Percentiles rank a stretch among this genome's conserved stretches.
Conservation (phyloP, 2,329 filamentous ascomycete genomes). For the Diaporthe australafricana region DNA sequence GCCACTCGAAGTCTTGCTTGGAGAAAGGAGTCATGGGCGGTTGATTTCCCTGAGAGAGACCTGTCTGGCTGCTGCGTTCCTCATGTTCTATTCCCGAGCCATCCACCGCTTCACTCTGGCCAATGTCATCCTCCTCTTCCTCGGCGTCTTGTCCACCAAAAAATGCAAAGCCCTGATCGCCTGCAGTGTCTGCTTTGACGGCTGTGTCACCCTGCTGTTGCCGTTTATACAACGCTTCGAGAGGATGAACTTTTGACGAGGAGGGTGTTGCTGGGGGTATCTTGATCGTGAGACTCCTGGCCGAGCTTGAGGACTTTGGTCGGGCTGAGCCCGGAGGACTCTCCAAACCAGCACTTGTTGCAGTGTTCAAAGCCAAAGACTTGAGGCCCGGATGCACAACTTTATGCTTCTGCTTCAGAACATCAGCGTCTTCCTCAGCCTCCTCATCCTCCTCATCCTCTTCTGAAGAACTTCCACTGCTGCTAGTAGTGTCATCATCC, state of each 20-base stretch:
- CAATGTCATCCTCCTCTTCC: constrained; percentile 51
- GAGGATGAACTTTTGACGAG: constrained; percentile 75
- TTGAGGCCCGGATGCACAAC: not conserved
- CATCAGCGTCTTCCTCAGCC: not conserved
- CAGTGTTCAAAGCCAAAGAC: not conserved
- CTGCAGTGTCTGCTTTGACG: constrained; percentile 50
- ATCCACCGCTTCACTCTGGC: constrained; percentile 57
- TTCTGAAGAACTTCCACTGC: constrained; percentile 42
- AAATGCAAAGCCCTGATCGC: constrained; percentile 80
- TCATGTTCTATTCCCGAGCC: constrained; percentile 38
- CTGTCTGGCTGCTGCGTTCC: constrained; percentile 41
- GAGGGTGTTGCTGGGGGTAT: constrained; percentile 59
- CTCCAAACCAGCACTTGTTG: not conserved
- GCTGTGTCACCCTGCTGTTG: constrained; percentile 58
- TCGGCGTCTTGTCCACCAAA: constrained; percentile 67
- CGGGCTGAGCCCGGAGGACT: constrained; percentile 32
- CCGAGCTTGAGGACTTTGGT: constrained; percentile 63
- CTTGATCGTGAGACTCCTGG: constrained; percentile 65
- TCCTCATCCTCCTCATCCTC: constrained; percentile 26
- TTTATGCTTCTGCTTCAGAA: not conserved
- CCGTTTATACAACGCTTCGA: constrained; percentile 93
- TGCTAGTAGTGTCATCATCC: constrained; percentile 43
- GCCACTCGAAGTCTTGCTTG: constrained; percentile 79
- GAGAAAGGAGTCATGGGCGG: constrained; percentile 86
- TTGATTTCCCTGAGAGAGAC: constrained; percentile 44